Percentiles rank a stretch among this genome's conserved stretches.
phyloP scores from a whole-genome alignment of 2,329 filamentous ascomycete genomes.

The Colletotrichum melonis region DNA sequence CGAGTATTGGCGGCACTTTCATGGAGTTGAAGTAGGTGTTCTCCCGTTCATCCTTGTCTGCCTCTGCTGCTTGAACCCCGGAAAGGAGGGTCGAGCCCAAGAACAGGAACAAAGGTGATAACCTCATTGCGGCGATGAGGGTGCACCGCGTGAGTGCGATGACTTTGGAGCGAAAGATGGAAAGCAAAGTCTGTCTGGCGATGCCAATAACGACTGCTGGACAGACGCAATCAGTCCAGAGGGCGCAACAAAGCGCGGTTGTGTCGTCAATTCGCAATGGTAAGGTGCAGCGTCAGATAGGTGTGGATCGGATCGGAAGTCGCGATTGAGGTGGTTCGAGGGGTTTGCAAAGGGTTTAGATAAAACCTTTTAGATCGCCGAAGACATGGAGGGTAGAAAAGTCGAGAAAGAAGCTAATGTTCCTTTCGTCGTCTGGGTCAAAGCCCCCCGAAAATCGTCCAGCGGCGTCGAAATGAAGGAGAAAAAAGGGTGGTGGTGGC shows the following conservation, averaged over 20 bases:
- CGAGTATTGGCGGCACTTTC: conserved; percentile 72
- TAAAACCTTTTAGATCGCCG: conserved; percentile 30
- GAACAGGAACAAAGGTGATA: conserved; percentile 57
- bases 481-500: conserved; percentile 7
- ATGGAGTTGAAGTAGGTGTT: conserved; percentile 74
- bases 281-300: conserved; percentile 5
- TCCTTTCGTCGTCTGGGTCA: conserved; percentile 24
- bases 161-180: neutral
- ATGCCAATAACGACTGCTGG: neutral
- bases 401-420: conserved; percentile 20
- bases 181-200: neutral
- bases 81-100: conserved; percentile 57
- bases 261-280: conserved; percentile 17
- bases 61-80: conserved; percentile 52
- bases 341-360: conserved; percentile 17
- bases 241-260: conserved; percentile 16
- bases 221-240: neutral
- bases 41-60: conserved; percentile 46
- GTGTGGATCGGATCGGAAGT: conserved; percentile 24
- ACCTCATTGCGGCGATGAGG: conserved; percentile 53
- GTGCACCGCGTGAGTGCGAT: conserved; percentile 27
- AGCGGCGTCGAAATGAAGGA: conserved; percentile 28
- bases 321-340: conserved; percentile 21
- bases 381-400: conserved; percentile 27
- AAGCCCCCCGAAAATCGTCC: conserved; percentile 33